Conservation (phyloP, 345 rosid genomes). For the Xanthoceras sorbifolium region DNA sequence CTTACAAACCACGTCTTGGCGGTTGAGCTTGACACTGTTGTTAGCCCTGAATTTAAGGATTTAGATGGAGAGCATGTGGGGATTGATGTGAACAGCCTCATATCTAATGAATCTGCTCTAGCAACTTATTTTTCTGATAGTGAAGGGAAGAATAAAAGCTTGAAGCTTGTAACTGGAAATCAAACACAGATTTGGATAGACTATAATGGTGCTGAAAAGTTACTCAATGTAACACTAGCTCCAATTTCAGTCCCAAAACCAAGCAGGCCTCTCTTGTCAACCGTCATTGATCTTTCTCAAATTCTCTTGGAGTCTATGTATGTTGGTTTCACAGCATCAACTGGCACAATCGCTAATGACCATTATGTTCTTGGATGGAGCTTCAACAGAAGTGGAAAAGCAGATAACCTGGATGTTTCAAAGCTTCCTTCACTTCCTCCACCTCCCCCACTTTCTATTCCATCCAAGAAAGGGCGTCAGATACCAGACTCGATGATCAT, state of each 20-base stretch:
- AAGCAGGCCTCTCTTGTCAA: slow-evolving; percentile 48
- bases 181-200: slow-evolving; percentile 65
- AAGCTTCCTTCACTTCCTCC: slow-evolving; percentile 58
- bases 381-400: slow-evolving; percentile 47
- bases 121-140: slow-evolving; percentile 41
- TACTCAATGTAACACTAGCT: slow-evolving; percentile 52
- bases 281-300: slow-evolving; percentile 37
- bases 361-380: slow-evolving; percentile 71
- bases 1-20: slow-evolving; percentile 49
- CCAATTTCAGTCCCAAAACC: slow-evolving; percentile 39
- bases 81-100: slow-evolving; percentile 48
- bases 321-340: slow-evolving; percentile 60
- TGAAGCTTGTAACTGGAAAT: slow-evolving; percentile 41
- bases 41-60: slow-evolving; percentile 43
- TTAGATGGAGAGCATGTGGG: slow-evolving; percentile 60
- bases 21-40: slow-evolving; percentile 53
- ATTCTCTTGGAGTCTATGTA: slow-evolving; percentile 37
- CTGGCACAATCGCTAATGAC: slow-evolving; percentile 36
- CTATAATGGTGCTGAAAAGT: slow-evolving; percentile 38
- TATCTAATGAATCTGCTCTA: slow-evolving; percentile 33
- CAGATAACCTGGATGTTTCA: slow-evolving; percentile 40
- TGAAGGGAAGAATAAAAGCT: slow-evolving; percentile 26
- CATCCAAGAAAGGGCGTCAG: slow-evolving; percentile 36
- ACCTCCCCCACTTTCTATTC: background rate
- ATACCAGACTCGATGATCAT: slow-evolving; percentile 4